Base-by-base conservation (phyloP, 139 green algal genomes). In the Ulvella scutata region DNA sequence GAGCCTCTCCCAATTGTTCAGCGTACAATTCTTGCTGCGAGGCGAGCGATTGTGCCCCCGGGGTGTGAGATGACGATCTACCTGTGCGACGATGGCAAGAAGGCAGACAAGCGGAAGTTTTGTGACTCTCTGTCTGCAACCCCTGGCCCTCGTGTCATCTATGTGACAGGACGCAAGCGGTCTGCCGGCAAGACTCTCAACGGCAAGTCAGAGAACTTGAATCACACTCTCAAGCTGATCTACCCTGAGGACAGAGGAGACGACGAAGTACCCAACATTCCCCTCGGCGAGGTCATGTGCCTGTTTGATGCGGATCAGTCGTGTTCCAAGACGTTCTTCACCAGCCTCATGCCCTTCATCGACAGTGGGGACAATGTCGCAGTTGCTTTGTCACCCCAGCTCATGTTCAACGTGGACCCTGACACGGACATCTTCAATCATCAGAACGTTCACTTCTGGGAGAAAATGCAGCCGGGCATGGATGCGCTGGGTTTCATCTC, bases 361-460 rank as follows among this genome's bases (percentile, higher is more conserved):
- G 35, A 60, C 20, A 37, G 39, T 43, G 74, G 43, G 3, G 79
- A 82, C 31, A 44, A 75, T 44, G 17, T 76, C 7, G 67, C 72
- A n/a, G 74, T 88, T 61, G 44, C 26, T 33, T 74, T 87, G 4
- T 84, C 60, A 0, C 81, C 79, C 31, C 86, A 92, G 83, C 84
- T 85, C 73, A 93, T 94, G 73, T 86, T 87, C 84, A 94, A 94
- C 79, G 85, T 93, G 37, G 83, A 91, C 75, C 76, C 83, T 23
- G 78, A 83, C 61, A 80, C 76, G 20, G 88, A 94, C 82, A 88
- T 94, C 76, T 94, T 94, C 87, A 94, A 94, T 82, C 88, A 93
- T 80, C 88, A 86, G 80, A 94, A 94, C 77, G 82, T 90, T 20
- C 88, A 92, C 75, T 91, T 91, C 81, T 91, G 88, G 88, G 84